Base-by-base conservation (phyloP, 768 basidiomycete genomes). In the Obba rivulosa region DNA sequence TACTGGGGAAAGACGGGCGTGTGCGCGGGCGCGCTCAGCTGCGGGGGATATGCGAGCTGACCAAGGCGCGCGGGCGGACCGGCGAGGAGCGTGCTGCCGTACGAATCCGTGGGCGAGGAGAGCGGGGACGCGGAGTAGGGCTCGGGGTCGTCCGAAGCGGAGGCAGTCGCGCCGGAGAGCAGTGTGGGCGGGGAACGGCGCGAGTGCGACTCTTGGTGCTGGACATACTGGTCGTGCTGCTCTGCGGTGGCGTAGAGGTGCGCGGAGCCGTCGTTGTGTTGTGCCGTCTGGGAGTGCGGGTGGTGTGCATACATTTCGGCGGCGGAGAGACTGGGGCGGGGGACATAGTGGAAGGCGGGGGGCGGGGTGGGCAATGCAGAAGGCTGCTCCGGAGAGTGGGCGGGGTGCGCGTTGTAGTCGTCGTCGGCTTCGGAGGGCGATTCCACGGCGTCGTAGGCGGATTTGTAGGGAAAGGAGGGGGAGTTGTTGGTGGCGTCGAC, bases 1-100 rank as follows among this genome's bases (percentile, higher is more conserved):
- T 48, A 41, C 37, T 43, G 13, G 8, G 41, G 46, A 31, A 45
- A 52, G 43, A 45, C 38, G 25, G 45, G 46, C 25, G 54, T 53
- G 53, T 51, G 39, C 50, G 51, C 47, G 31, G 48, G 57, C 34
- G 52, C 55, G 42, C 43, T 61, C 61, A 51, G 54, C 18, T 43
- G 45, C 37, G 48, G 45, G 22, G 48, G 51, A 24, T 57, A 51
- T 53, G 50, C 50, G 40, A 54, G 42, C 22, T 43, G 39, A 23
- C 48, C 34, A 9, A 53, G 53, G 20, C 44, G 36, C 28, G 50
- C 45, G 43, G 3, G 47, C 56, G 37, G 38, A 46, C 21, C 21
- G 38, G 52, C 44, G 25, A 51, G 46, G 47, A 46, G 23, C 44
- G 52, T 40, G 46, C 3, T 14, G 45, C 18, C 24, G 45, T 24